These are phyloP conservation scores for Rutstroemia sp. DNA, from an alignment of 2,329 filamentous ascomycete species.

Conservation along the genomic window DNA sequence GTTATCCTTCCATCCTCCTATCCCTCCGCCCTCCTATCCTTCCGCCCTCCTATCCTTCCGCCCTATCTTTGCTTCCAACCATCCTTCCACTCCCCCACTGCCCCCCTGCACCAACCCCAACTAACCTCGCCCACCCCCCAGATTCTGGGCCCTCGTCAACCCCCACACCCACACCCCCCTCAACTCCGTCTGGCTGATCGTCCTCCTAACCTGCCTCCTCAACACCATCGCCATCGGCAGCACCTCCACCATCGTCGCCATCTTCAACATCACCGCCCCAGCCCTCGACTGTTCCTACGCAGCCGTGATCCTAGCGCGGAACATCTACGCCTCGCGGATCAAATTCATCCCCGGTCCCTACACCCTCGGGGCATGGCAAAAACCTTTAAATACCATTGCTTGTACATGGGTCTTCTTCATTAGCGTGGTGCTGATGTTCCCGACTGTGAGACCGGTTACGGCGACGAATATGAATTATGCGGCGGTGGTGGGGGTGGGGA, in stretches of 20 bases:
- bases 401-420: conserved; percentile 57
- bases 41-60: too few species aligned
- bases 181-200: conserved; percentile 57
- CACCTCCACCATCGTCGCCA: conserved; percentile 42
- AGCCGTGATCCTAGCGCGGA: conserved; percentile 45
- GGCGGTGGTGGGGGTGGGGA: conserved; percentile 37
- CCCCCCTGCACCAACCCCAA: neutral
- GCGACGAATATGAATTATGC: conserved; percentile 45
- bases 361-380: conserved; percentile 47
- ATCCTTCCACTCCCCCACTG: neutral
- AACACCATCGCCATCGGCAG: conserved; percentile 45
- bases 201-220: conserved; percentile 45
- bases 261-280: conserved; percentile 45
- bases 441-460: conserved; percentile 39
- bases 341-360: conserved; percentile 40
- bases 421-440: conserved; percentile 51
- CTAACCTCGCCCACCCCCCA: conserved; percentile 19
- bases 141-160: conserved; percentile 46
- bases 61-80: too few species aligned
- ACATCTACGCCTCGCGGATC: conserved; percentile 20
- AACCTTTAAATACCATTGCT: conserved; percentile 46
- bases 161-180: conserved; percentile 48
- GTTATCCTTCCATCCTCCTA: too few species aligned
- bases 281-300: conserved; percentile 48
- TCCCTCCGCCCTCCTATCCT: too few species aligned